Conservation (phyloP, 2,329 filamentous ascomycete species). For the Zasmidium citrigriseum region DNA sequence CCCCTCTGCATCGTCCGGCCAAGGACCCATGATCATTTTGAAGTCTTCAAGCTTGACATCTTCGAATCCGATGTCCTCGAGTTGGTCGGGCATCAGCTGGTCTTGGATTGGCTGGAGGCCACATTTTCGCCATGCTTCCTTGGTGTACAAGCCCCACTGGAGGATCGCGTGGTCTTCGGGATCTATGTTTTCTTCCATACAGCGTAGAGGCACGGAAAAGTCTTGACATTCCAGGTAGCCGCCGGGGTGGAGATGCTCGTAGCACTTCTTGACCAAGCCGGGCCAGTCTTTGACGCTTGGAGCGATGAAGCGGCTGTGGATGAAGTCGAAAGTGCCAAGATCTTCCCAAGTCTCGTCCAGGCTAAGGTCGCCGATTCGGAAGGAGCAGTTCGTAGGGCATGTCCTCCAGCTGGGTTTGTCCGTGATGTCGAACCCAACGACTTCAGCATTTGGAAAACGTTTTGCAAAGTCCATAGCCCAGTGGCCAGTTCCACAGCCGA, state of each 20-base stretch:
- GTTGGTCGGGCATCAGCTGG: neutral
- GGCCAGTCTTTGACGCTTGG: too few species aligned
- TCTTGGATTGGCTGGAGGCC: too few species aligned
- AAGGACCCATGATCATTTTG: neutral
- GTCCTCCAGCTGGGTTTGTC: neutral
- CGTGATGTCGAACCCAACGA: neutral
- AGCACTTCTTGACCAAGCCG: too few species aligned
- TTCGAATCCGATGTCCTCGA: neutral
- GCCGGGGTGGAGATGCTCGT: too few species aligned
- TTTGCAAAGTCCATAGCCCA: slow-evolving; percentile 1
- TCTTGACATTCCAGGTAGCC: too few species aligned
- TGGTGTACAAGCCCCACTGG: too few species aligned
- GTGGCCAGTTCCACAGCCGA: slow-evolving; percentile 6
- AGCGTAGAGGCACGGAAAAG: too few species aligned
- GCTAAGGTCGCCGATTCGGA: neutral
- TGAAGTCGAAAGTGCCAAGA: neutral
- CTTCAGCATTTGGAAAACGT: neutral
- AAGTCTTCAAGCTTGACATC: neutral
- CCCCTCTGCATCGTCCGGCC: neutral
- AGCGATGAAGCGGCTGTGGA: neutral
- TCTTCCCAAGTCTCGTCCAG: neutral
- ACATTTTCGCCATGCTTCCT: too few species aligned
- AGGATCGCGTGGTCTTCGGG: too few species aligned
- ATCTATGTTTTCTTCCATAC: too few species aligned
- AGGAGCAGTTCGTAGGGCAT: neutral